These are phyloP conservation scores for Buxus sempervirens DNA, from an alignment of 164 flowering plant genomes.

Conservation along the genomic window DNA sequence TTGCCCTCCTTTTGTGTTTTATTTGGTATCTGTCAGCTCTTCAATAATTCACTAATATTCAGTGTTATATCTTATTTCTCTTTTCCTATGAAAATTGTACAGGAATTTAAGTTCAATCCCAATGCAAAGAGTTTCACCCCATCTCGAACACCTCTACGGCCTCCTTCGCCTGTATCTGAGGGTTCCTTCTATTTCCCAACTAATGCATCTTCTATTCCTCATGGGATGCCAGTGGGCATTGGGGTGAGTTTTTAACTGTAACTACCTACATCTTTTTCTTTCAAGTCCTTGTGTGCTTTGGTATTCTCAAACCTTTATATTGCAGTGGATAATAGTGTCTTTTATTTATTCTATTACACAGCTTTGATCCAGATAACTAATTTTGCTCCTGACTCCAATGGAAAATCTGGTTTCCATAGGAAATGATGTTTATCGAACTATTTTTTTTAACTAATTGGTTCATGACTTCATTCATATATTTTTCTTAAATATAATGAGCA, in stretches of 20 bases:
- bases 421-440: no score
- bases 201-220: conserved; percentile 48
- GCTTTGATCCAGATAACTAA: neutral
- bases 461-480: no score
- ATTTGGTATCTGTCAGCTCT: conserved; percentile 3
- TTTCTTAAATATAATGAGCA: no score
- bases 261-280: neutral
- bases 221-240: conserved; percentile 65
- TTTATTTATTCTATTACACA: neutral
- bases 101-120: conserved; percentile 96
- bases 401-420: no score
- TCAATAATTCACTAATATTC: neutral
- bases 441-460: no score
- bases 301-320: neutral
- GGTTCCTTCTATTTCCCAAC: conserved; percentile 63
- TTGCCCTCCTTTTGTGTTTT: neutral
- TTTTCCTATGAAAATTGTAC: conserved; percentile 15
- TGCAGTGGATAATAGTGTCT: neutral
- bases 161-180: conserved; percentile 74
- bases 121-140: conserved; percentile 92
- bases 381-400: no score
- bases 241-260: conserved; percentile 53
- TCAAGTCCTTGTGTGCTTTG: neutral
- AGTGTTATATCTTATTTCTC: neutral
- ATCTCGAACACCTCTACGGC: conserved; percentile 52